Evolutionary conservation across 768 basidiomycete genomes (phyloP), one percentile per base, ranked within the genome.

Genomic region (Trametopsis cervina): DNA sequence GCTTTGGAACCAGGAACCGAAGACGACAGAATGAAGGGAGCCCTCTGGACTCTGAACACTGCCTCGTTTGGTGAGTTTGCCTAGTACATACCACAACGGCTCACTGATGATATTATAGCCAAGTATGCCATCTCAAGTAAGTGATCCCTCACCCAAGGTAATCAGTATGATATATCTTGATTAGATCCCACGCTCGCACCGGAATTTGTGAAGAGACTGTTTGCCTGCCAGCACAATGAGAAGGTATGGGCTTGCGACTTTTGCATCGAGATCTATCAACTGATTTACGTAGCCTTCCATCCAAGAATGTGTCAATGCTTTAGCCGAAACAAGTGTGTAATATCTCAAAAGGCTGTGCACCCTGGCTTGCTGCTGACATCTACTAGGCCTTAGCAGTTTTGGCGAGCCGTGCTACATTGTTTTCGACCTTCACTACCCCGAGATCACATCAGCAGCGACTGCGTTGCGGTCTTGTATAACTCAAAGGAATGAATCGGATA

Each of bases 1-100:
- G 75, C 78, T 4, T 65, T 85, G 44, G 71, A 76, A 42, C 80
- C 83, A 4, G 88, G 84, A 2, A 75, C 74, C 17, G 89, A 93
- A 33, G 88, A 89, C 56, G 89, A 91, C 61, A 76, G 85, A n/a
- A 89, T 92, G 82, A 94, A 96, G 68, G 92, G 92, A 9, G 87
- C 89, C 2, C 65, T 92, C 17, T 91, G 88, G 79, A 82, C 84
- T 3, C 60, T 91, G 24, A 83, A 86, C 57, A 69, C 73, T 7
- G 69, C 80, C 9, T 70, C 72, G 4, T 81, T 90, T 53, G 83
- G 85, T 66, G 54, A 56, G 62, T 57, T 49, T n/a, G 29, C 5
- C 2, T 46, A 33, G 39, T 24, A 46, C 44, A 17, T 11, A 25
- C 26, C 22, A 21, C 20, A 24, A 37, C 35, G n/a, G 27, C 24